Base-by-base conservation (phyloP, 1,284 basidiomycete species). In the Rhizoctonia solani region DNA sequence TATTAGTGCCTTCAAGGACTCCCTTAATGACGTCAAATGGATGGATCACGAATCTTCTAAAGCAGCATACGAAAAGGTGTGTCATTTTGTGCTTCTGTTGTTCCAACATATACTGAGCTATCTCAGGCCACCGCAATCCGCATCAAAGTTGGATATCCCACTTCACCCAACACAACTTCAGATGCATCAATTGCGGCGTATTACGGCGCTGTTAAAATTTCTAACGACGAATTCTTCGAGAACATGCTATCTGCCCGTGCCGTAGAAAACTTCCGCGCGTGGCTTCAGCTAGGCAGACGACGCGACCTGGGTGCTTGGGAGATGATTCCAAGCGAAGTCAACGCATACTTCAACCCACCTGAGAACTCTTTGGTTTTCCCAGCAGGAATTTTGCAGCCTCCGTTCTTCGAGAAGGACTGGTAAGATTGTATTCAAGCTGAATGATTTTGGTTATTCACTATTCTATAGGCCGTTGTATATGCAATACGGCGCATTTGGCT, bases 351-450 rank as follows among this genome's bases (percentile, higher is more conserved):
- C 77, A 88, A 88, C 70, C 90, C 91, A 9, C 86, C 88, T 13
- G 84, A 85, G 0, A 93, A 93, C 70, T 88, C 91, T 79, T 88
- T 89, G 68, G 93, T 95, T 16, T 98, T 99, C 82, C 95, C 96
- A 3, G 96, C 96, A 14, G 96, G 96, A 42, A 95, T 98, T 74
- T 79, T 98, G 46, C 93, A 90, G 73, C 88, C 92, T 1, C 95
- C 95, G 0, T 98, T 96, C 85, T 98, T 97, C 82, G 85, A 85
- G 13, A 81, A 85, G 66, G 81, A 87, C 68, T 97, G 93, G 93
- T 91, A 76, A 23, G 79, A 73, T n/a, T 65, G 14, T 34, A 44
- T 44, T 16, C 4, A 16, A 16, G 19, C 41, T 44, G n/a, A 16
- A 44, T 34, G 32, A 34, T 11, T 34, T 34, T 4, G 5, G 41